Evolutionary conservation across 768 basidiomycete genomes (phyloP).

Genomic region (Mycena metata): DNA sequence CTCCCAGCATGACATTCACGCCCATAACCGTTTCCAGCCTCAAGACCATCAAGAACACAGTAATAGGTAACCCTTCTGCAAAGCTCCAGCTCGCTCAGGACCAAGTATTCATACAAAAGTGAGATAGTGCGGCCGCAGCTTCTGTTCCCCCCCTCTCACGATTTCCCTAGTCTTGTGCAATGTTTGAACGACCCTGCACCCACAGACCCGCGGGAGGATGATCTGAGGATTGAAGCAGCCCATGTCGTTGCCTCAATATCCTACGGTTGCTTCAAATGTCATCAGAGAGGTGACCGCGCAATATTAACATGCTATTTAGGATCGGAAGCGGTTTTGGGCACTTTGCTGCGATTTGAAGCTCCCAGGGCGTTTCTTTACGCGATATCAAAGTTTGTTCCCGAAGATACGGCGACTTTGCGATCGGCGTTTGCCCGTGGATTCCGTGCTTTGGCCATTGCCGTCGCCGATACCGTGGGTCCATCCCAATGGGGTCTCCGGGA

Average conservation of each 20-base stretch:
- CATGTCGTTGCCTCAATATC: constrained; percentile 82
- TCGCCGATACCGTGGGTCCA: constrained; percentile 79
- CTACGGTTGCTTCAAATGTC: constrained; percentile 60
- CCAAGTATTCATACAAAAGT: constrained; percentile 68
- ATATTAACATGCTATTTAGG: constrained; percentile 52
- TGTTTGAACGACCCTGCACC: constrained; percentile 62
- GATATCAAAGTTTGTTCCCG: constrained; percentile 61
- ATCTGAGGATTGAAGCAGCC: constrained; percentile 78
- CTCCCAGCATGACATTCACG: constrained; percentile 29
- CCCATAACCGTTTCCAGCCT: constrained; percentile 54
- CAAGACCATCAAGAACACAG: constrained; percentile 79
- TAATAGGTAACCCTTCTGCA: constrained; percentile 85
- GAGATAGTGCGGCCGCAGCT: constrained; percentile 40
- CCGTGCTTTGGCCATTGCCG: constrained; percentile 67
- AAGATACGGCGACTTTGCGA: constrained; percentile 57
- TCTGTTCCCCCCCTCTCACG: constrained; percentile 23
- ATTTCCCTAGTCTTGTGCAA: constrained; percentile 66
- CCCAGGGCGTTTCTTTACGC: constrained; percentile 74
- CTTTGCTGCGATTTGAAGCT: constrained; percentile 69
- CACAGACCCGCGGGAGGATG: constrained; percentile 56
- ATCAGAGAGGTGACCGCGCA: background rate
- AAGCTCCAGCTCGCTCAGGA: constrained; percentile 73
- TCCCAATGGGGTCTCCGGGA: constrained; percentile 74
- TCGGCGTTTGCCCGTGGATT: constrained; percentile 75
- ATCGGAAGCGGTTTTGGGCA: constrained; percentile 70